phyloP scores from a whole-genome alignment of 2,329 filamentous ascomycete genomes.

The Diaporthe citriasiana region DNA sequence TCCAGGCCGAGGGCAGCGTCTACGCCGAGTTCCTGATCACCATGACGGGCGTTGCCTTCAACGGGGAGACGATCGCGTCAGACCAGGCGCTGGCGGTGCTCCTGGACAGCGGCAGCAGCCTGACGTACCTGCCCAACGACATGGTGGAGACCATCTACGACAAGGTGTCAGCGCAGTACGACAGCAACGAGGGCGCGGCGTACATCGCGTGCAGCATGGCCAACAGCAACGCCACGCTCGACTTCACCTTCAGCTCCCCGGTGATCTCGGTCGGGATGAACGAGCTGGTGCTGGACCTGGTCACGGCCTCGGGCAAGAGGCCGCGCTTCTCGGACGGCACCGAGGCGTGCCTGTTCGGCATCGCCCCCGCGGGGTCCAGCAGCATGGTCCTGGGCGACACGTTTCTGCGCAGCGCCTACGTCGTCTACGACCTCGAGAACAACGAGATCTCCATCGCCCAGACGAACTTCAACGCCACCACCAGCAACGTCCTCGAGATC shows the following conservation, averaged over 20 bases:
- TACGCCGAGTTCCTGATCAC: slow-evolving; percentile 78
- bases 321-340: slow-evolving; percentile 67
- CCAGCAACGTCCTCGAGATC: slow-evolving; percentile 69
- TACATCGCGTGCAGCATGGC: slow-evolving; percentile 73
- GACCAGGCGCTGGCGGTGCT: slow-evolving; percentile 72
- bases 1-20: slow-evolving; percentile 67
- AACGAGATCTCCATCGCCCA: slow-evolving; percentile 80
- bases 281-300: slow-evolving; percentile 71
- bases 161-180: slow-evolving; percentile 71
- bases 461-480: slow-evolving; percentile 71
- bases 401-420: slow-evolving; percentile 80
- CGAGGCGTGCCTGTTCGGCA: slow-evolving; percentile 75
- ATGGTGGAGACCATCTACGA: slow-evolving; percentile 69
- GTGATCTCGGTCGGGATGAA: slow-evolving; percentile 69
- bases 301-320: slow-evolving; percentile 61
- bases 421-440: slow-evolving; percentile 81
- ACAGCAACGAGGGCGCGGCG: slow-evolving; percentile 65
- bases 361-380: slow-evolving; percentile 68
- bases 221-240: slow-evolving; percentile 57
- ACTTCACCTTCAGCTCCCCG: slow-evolving; percentile 68
- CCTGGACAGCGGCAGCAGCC: slow-evolving; percentile 78
- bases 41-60: slow-evolving; percentile 70
- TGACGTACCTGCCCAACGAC: slow-evolving; percentile 75
- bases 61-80: slow-evolving; percentile 57
- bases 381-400: slow-evolving; percentile 80